phyloP scores from a whole-genome alignment of 208 protist genomes.

The Trypanosoma theileri region DNA sequence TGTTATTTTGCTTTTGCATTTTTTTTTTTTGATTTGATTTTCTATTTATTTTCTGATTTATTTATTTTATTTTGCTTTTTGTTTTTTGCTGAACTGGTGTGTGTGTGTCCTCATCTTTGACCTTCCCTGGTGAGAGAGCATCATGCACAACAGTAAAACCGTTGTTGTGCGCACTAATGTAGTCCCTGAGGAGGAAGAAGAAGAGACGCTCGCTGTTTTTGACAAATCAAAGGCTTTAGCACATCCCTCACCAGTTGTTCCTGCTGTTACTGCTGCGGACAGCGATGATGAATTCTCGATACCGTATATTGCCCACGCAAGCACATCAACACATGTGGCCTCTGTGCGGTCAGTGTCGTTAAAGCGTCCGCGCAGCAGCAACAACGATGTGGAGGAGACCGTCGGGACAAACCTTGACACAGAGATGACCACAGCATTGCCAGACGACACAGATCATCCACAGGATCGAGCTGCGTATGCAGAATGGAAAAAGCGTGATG shows the following conservation, averaged over 20 bases:
- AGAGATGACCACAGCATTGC: slow-evolving; percentile 24
- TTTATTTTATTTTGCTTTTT: slow-evolving; percentile 16
- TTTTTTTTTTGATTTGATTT: neutral
- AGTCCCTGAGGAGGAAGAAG: slow-evolving; percentile 33
- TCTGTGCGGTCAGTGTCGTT: neutral
- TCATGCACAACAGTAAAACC: slow-evolving; percentile 15
- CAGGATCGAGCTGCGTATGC: slow-evolving; percentile 52
- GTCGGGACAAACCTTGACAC: slow-evolving; percentile 12
- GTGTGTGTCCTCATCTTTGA: too few relatives aligned
- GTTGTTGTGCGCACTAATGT: slow-evolving; percentile 31
- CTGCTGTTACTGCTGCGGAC: neutral
- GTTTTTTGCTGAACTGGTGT: neutral
- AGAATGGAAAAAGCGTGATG: slow-evolving; percentile 49
- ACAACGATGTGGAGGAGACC: slow-evolving; percentile 8
- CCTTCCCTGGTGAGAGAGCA: neutral
- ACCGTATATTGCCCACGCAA: slow-evolving; percentile 34
- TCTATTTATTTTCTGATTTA: slow-evolving; percentile 6
- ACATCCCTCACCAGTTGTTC: neutral
- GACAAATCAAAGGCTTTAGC: neutral
- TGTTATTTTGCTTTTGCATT: neutral
- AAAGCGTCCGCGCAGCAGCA: slow-evolving; percentile 20
- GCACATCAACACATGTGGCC: neutral
- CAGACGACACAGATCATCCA: slow-evolving; percentile 69
- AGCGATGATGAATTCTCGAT: slow-evolving; percentile 45
- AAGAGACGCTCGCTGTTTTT: neutral